phyloP scores from a whole-genome alignment of 768 basidiomycete species.

The Kwoniella dendrophila region DNA sequence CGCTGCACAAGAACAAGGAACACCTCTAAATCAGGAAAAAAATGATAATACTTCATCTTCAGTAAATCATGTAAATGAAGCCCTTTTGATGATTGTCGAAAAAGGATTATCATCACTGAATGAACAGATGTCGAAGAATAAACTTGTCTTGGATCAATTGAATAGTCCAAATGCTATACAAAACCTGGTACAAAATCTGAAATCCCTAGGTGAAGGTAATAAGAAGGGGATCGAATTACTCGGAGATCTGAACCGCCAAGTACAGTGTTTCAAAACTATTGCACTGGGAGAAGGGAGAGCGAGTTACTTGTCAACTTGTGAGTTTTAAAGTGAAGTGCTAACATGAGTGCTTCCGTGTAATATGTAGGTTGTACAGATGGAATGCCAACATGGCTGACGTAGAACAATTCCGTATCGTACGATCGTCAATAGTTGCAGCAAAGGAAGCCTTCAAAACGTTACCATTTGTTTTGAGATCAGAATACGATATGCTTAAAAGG shows the following conservation, averaged over 20 bases:
- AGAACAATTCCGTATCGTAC: not conserved
- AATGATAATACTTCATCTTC: too few relatives aligned
- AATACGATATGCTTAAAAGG: constrained; percentile 40
- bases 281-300: too few relatives aligned
- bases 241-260: constrained; percentile 16
- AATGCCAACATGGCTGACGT: too few relatives aligned
- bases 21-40: too few relatives aligned
- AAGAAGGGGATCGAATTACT: constrained; percentile 32
- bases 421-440: not conserved
- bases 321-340: too few relatives aligned
- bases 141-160: constrained; percentile 27
- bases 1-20: not conserved
- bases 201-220: constrained; percentile 25
- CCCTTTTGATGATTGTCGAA: constrained; percentile 6
- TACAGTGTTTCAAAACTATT: constrained; percentile 1
- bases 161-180: constrained; percentile 24
- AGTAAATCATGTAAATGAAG: too few relatives aligned
- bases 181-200: constrained; percentile 22
- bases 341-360: too few relatives aligned
- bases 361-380: too few relatives aligned
- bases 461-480: constrained; percentile 24
- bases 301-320: too few relatives aligned
- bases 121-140: constrained; percentile 15
- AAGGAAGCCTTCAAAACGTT: constrained; percentile 7
- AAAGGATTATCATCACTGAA: constrained; percentile 8